phyloP scores from a whole-genome alignment of 179 eudicot genomes.

The Beta macrorhiza region DNA sequence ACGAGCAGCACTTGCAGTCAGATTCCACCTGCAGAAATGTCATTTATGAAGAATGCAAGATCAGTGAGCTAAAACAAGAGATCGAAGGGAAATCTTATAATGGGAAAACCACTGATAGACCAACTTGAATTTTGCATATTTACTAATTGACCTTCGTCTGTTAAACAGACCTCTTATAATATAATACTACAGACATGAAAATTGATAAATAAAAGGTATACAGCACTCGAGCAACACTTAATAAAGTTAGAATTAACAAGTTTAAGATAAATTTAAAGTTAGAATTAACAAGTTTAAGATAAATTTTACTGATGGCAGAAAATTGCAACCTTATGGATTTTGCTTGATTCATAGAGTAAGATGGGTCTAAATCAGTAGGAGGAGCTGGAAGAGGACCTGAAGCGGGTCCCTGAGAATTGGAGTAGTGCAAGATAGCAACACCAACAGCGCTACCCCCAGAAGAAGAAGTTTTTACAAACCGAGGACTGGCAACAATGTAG shows the following conservation, averaged over 20 bases:
- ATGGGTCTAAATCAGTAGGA: slow-evolving; percentile 69
- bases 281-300: too few relatives aligned
- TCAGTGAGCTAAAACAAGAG: slow-evolving; percentile 26
- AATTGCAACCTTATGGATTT: slow-evolving; percentile 84
- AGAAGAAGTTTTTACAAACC: slow-evolving; percentile 64
- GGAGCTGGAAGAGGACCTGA: slow-evolving; percentile 98
- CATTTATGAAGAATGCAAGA: slow-evolving; percentile 17
- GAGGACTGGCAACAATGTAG: slow-evolving; percentile 91
- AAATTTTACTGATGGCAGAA: not conserved
- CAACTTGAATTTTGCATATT: not conserved
- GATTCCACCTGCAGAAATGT: slow-evolving; percentile 69
- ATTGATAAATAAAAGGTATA: not conserved
- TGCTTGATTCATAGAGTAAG: slow-evolving; percentile 97
- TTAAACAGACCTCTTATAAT: not conserved
- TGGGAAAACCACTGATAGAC: not conserved
- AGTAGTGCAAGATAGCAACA: slow-evolving; percentile 85
- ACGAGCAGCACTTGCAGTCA: slow-evolving; percentile 94
- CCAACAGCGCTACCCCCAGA: slow-evolving; percentile 55
- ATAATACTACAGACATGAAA: not conserved
- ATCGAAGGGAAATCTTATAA: not conserved
- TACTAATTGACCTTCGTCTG: not conserved
- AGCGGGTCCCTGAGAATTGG: slow-evolving; percentile 86
- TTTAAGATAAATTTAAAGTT: too few relatives aligned
- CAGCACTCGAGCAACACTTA: not conserved
- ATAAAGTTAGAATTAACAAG: not conserved